These are phyloP conservation scores for Aschersonia sp. DNA, from an alignment of 2,329 filamentous ascomycete species.

Conservation along the genomic window DNA sequence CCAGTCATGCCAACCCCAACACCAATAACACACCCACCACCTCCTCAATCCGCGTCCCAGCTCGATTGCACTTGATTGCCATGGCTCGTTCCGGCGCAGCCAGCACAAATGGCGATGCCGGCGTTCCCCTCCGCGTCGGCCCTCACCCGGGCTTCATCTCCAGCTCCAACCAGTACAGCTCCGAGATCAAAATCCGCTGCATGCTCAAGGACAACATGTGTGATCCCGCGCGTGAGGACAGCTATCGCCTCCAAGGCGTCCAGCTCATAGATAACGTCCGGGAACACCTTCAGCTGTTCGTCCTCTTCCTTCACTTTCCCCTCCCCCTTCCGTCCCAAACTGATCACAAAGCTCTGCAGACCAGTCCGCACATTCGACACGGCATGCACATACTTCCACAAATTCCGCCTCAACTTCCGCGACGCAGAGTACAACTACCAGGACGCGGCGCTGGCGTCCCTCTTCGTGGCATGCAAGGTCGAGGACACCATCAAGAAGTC, in stretches of 20 bases:
- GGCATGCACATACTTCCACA: conserved; percentile 85
- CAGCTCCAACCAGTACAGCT: conserved; percentile 55
- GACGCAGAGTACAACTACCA: conserved; percentile 74
- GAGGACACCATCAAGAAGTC: conserved; percentile 98
- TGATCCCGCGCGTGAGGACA: conserved; percentile 67
- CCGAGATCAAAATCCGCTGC: conserved; percentile 66
- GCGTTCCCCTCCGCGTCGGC: conserved; percentile 11
- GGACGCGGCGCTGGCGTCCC: conserved; percentile 74
- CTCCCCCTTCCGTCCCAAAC: neutral
- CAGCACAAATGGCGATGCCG: neutral
- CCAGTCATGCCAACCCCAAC: neutral
- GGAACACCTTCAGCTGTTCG: conserved; percentile 63
- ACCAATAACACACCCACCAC: neutral
- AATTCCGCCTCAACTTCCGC: conserved; percentile 76
- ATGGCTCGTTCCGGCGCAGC: too few species aligned
- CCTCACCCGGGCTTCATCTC: conserved; percentile 33
- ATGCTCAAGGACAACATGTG: conserved; percentile 55
- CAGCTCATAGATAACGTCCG: conserved; percentile 80
- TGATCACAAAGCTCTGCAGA: conserved; percentile 23
- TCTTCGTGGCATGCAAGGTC: conserved; percentile 92
- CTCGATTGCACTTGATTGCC: too few species aligned
- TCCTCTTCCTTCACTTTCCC: neutral
- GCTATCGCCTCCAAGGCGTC: conserved; percentile 69
- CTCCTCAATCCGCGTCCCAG: too few species aligned
- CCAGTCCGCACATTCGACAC: conserved; percentile 88